Conservation (phyloP, 306 rosid genomes). For the Cucurbita moschata region DNA sequence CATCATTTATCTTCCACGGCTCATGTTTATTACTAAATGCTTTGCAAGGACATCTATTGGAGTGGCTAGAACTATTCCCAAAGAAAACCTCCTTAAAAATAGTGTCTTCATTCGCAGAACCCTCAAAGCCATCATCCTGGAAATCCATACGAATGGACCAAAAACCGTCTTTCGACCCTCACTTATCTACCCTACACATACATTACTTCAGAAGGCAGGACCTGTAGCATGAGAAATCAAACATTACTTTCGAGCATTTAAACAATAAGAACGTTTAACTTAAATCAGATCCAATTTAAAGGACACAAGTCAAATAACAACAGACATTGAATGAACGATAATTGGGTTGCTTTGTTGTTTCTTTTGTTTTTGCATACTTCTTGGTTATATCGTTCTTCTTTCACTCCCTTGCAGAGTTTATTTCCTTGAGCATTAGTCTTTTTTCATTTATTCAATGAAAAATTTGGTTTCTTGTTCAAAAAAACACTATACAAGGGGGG, state of each 20-base stretch:
- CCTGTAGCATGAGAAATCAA: constrained; percentile 5
- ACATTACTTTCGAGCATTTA: neutral
- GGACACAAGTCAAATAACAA: neutral
- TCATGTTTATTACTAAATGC: constrained; percentile 46
- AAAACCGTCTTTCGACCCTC: constrained; percentile 19
- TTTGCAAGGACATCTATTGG: constrained; percentile 39
- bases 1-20: constrained; percentile 38
- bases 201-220: neutral
- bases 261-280: neutral
- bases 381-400: no score
- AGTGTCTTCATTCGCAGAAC: constrained; percentile 50
- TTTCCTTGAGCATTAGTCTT: no score
- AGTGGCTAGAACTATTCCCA: constrained; percentile 23
- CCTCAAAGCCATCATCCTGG: constrained; percentile 65
- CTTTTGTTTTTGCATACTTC: no score
- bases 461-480: no score
- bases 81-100: constrained; percentile 69
- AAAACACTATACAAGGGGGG: neutral
- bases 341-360: no score
- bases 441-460: no score
- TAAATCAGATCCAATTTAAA: neutral
- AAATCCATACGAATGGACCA: constrained; percentile 29
- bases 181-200: constrained; percentile 1
- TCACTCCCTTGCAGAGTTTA: no score
- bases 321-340: neutral